Conservation (phyloP, 495 filamentous ascomycete species). For the Parathielavia hyrcaniae region DNA sequence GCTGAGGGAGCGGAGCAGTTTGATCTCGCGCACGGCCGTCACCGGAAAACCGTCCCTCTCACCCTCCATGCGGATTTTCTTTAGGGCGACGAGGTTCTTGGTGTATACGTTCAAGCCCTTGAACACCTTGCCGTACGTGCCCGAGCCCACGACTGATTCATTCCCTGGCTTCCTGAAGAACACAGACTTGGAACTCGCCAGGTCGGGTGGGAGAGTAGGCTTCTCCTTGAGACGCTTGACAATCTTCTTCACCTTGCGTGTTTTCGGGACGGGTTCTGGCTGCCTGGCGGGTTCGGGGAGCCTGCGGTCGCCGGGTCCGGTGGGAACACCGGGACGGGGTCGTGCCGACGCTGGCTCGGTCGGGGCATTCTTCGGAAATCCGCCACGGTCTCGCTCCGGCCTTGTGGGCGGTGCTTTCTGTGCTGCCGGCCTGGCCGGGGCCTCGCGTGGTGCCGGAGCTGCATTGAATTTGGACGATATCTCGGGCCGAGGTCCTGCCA, state of each 20-base stretch:
- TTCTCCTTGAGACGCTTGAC: slow-evolving; percentile 65
- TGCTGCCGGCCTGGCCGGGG: slow-evolving; percentile 22
- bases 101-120: slow-evolving; percentile 97
- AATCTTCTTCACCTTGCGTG: slow-evolving; percentile 57
- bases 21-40: slow-evolving; percentile 94
- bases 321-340: slow-evolving; percentile 40
- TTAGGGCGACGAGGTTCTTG: slow-evolving; percentile 80
- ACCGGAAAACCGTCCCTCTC: slow-evolving; percentile 97
- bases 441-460: slow-evolving; percentile 37
- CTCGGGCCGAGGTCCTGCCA: slow-evolving; percentile 60
- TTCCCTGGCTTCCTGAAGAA: slow-evolving; percentile 90
- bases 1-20: slow-evolving; percentile 87
- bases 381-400: slow-evolving; percentile 39
- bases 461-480: slow-evolving; percentile 68
- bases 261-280: slow-evolving; percentile 43
- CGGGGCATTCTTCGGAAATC: slow-evolving; percentile 43
- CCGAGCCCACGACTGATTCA: slow-evolving; percentile 87
- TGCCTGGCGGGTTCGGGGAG: slow-evolving; percentile 35
- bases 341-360: slow-evolving; percentile 49
- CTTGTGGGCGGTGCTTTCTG: slow-evolving; percentile 31
- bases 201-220: slow-evolving; percentile 62
- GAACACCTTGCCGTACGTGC: slow-evolving; percentile 96
- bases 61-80: slow-evolving; percentile 83
- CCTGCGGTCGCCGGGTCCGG: slow-evolving; percentile 33
- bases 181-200: slow-evolving; percentile 72